Conservation (phyloP, 768 basidiomycete genomes). For the Cyathus striatus region DNA sequence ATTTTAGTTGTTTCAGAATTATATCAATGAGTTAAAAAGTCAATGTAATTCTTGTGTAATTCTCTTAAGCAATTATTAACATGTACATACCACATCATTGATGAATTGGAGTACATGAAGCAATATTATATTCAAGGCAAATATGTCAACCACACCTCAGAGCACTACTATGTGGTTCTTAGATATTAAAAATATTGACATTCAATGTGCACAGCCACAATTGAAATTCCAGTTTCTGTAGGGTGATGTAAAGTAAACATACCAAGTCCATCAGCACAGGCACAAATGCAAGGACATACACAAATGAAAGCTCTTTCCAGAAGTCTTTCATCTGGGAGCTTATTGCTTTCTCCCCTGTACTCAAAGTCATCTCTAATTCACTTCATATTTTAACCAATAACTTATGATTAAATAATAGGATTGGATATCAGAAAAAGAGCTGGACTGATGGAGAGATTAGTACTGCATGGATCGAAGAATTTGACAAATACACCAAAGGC, state of each 20-base stretch:
- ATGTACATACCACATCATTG: no score
- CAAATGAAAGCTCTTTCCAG: background rate
- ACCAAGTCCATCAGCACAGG: background rate
- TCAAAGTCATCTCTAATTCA: background rate
- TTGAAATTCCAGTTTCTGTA: background rate
- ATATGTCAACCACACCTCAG: no score
- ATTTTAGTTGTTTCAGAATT: no score
- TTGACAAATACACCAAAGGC: conserved; percentile 17
- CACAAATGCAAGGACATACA: background rate
- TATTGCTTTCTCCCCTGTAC: background rate
- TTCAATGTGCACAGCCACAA: background rate
- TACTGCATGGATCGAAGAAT: conserved; percentile 22
- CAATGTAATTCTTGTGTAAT: no score
- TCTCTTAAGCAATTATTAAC: no score
- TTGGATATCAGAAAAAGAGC: conserved; percentile 11
- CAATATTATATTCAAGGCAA: no score
- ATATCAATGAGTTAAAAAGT: no score
- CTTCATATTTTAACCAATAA: background rate
- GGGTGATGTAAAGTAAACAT: background rate
- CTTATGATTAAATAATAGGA: conserved; percentile 1
- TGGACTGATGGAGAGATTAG: conserved; percentile 26
- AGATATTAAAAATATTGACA: background rate
- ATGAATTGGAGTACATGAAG: no score
- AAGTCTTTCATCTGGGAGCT: background rate
- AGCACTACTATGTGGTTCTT: background rate